These are phyloP conservation scores for Phytophthora agathidicida DNA, from an alignment of 352 stramenopile species.

Conservation along the genomic window DNA sequence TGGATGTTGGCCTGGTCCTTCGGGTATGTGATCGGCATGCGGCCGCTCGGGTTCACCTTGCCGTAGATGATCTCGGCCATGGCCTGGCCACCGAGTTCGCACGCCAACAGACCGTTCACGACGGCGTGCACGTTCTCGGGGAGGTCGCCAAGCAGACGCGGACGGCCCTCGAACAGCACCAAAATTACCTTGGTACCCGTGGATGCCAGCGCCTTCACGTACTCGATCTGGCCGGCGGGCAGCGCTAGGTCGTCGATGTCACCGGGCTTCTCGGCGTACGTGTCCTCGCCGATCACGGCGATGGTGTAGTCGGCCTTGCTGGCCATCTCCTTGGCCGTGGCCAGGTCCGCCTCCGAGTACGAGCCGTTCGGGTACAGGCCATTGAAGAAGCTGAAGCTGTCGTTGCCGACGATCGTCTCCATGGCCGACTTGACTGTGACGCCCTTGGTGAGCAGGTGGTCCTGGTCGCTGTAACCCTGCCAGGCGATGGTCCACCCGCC, in stretches of 20 bases:
- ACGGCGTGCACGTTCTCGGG: slow-evolving; percentile 47
- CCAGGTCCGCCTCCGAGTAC: slow-evolving; percentile 35
- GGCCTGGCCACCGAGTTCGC: slow-evolving; percentile 23
- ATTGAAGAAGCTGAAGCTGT: slow-evolving; percentile 38
- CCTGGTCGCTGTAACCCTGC: slow-evolving; percentile 39
- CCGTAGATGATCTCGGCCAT: slow-evolving; percentile 36
- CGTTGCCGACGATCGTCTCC: slow-evolving; percentile 22
- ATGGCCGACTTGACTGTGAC: slow-evolving; percentile 36
- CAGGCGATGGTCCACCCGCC: slow-evolving; percentile 45
- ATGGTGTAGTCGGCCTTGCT: slow-evolving; percentile 37
- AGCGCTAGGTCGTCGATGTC: slow-evolving; percentile 24
- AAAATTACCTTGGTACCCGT: slow-evolving; percentile 64
- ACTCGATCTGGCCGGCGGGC: slow-evolving; percentile 20
- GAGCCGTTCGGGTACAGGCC: slow-evolving; percentile 31
- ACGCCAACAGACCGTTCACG: slow-evolving; percentile 30
- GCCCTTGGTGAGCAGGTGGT: slow-evolving; percentile 31
- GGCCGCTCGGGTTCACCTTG: slow-evolving; percentile 33
- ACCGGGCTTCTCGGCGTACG: slow-evolving; percentile 50
- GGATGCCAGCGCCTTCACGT: slow-evolving; percentile 23
- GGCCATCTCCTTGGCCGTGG: slow-evolving; percentile 29
- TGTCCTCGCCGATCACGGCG: slow-evolving; percentile 41
- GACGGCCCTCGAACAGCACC: slow-evolving; percentile 65
- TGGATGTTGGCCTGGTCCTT: slow-evolving; percentile 52
- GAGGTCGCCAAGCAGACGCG: slow-evolving; percentile 48
- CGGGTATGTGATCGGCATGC: slow-evolving; percentile 83